Base-by-base conservation (phyloP, 768 basidiomycete species). In the Lactarius pseudohatsudake region DNA sequence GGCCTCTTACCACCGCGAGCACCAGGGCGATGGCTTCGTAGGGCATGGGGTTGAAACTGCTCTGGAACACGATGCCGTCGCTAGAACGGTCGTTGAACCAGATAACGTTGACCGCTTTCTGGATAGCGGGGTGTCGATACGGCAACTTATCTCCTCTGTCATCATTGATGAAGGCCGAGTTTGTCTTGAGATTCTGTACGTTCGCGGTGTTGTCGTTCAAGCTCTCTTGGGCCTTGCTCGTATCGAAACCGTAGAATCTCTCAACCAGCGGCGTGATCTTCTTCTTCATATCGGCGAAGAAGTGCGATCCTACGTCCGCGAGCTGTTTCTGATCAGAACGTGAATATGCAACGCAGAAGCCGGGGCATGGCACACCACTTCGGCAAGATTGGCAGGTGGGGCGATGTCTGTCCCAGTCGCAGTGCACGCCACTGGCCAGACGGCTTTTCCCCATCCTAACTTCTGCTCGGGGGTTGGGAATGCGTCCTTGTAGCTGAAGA, bases 81-180 rank as follows among this genome's bases (percentile, higher is more conserved):
- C 66, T 60, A 38, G 57, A 59, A 40, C 66, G 62, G 53, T 60
- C 66, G 34, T 64, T 56, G 58, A 67, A 67, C 66, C 62, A 67
- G 41, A 67, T 32, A 3, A 67, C 20, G 28, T 67, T 60, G 41
- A 67, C 55, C 8, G 57, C 66, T 40, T 64, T 58, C 26, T 67
- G 66, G 16, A 67, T 60, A 28, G 64, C 43, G 22, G 61, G 62
- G 43, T 67, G 62, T 13, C 34, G 62, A 40, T 67, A 67, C 3
- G 66, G 66, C 45, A 64, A 38, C 22, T n/a, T 22, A 11, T 34
- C 34, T 15, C 34, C 62, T 15, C n/a, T 57, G 18, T 59, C 41
- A 34, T 54, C 58, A 15, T 58, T 26, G 38, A 47, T 54, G 38
- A 67, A 67, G 36, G 57, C 4, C 26, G 28, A 38, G 22, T 62